Evolutionary conservation across 352 stramenopile species (phyloP).

Genomic region (Ochromonadaceae sp.): DNA sequence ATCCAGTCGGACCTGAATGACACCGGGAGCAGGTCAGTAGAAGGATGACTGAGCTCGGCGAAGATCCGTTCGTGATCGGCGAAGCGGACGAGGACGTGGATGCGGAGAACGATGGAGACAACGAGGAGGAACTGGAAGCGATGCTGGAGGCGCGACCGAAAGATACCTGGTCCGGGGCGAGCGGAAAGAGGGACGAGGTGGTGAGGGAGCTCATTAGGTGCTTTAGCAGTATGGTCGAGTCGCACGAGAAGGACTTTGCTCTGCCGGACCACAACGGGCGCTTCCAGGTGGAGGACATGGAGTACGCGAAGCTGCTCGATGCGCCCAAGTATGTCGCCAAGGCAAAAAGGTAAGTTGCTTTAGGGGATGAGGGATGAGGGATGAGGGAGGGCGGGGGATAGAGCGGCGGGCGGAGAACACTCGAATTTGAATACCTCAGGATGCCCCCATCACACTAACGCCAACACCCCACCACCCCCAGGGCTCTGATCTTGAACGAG

Average conservation of each 20-base stretch:
- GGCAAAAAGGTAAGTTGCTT: conserved; percentile 4
- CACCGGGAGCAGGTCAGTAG: too few species aligned
- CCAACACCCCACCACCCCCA: too few species aligned
- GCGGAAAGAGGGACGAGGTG: neutral
- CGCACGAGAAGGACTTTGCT: neutral
- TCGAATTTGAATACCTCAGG: too few species aligned
- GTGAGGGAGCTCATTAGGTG: neutral
- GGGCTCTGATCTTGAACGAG: neutral
- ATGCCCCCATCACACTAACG: too few species aligned
- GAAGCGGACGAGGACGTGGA: too few species aligned
- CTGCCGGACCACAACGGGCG: neutral
- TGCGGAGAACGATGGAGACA: too few species aligned
- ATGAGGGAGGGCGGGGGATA: too few species aligned
- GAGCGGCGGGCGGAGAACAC: too few species aligned
- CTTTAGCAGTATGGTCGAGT: conserved; percentile 4
- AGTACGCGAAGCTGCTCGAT: neutral
- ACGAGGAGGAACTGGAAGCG: conserved; percentile 9
- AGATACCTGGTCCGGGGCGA: neutral
- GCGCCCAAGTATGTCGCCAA: neutral
- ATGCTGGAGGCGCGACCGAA: neutral
- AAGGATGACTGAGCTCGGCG: too few species aligned
- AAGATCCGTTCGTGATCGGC: too few species aligned
- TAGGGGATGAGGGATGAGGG: too few species aligned
- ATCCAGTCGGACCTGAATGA: too few species aligned
- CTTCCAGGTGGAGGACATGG: neutral